These are phyloP conservation scores for Aciculoconidium aculeatum DNA, from an alignment of 805 yeast species.

Conservation along the genomic window DNA sequence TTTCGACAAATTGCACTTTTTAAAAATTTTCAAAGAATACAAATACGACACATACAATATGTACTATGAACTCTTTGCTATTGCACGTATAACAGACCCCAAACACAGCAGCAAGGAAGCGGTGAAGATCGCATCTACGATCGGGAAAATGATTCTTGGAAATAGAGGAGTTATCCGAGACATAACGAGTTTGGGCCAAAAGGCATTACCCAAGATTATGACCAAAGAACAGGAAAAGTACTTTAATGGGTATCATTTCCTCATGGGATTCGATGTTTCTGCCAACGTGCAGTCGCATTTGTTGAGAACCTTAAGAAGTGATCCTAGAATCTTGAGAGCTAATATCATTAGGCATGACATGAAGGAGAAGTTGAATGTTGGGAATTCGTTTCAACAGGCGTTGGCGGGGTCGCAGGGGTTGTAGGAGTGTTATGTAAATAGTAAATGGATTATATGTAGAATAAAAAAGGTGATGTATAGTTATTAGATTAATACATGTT, in stretches of 20 bases:
- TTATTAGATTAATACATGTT: neutral
- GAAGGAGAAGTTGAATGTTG: slow-evolving; percentile 46
- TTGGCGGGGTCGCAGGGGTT: slow-evolving; percentile 9
- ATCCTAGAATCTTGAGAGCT: slow-evolving; percentile 86
- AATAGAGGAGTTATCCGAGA: slow-evolving; percentile 94
- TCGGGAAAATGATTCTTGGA: slow-evolving; percentile 75
- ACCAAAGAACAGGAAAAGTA: slow-evolving; percentile 84
- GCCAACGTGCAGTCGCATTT: slow-evolving; percentile 84
- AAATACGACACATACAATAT: slow-evolving; percentile 38
- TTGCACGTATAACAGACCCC: slow-evolving; percentile 73
- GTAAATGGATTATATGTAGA: too few relatives aligned
- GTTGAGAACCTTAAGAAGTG: slow-evolving; percentile 70
- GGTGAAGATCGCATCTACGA: slow-evolving; percentile 45
- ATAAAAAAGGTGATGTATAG: slow-evolving; percentile 3
- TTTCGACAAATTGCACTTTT: neutral
- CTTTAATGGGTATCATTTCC: slow-evolving; percentile 84
- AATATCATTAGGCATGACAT: slow-evolving; percentile 61
- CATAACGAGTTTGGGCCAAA: slow-evolving; percentile 72
- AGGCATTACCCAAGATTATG: slow-evolving; percentile 73
- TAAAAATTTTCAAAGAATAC: slow-evolving; percentile 4
- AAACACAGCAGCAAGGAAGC: slow-evolving; percentile 36
- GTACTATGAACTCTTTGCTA: slow-evolving; percentile 88
- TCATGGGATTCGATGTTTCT: slow-evolving; percentile 82
- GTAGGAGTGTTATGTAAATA: too few relatives aligned
- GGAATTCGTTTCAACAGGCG: slow-evolving; percentile 37